These are phyloP conservation scores for Aquilaria yunnanensis DNA, from an alignment of 345 rosid species.

Conservation along the genomic window DNA sequence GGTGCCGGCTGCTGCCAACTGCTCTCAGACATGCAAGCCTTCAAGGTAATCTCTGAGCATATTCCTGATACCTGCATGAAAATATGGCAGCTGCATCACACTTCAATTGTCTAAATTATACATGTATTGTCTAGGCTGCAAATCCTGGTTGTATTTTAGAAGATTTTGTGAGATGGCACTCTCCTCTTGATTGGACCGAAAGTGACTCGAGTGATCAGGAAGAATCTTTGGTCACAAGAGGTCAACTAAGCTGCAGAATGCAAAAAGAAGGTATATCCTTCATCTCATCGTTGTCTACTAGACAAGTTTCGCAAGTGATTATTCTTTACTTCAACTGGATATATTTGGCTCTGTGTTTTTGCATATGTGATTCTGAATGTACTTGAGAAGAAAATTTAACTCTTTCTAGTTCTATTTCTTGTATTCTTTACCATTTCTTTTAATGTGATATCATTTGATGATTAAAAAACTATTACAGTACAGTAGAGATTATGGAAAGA, in stretches of 20 bases:
- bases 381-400: too few species aligned
- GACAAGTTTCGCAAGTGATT: not conserved
- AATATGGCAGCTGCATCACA: not conserved
- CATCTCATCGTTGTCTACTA: conserved; percentile 5
- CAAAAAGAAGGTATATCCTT: conserved; percentile 68
- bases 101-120: not conserved
- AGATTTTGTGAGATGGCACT: conserved; percentile 96
- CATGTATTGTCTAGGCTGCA: conserved; percentile 49
- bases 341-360: not conserved
- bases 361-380: not conserved
- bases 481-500: too few species aligned
- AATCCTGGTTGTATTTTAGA: conserved; percentile 93
- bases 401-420: too few species aligned
- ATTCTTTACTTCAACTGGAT: not conserved
- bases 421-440: too few species aligned
- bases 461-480: too few species aligned
- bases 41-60: conserved; percentile 46
- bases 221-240: conserved; percentile 40
- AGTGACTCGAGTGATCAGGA: conserved; percentile 37
- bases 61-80: not conserved
- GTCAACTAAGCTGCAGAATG: conserved; percentile 84
- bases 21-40: conserved; percentile 95
- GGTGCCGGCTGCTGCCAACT: conserved; percentile 98
- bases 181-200: conserved; percentile 93
- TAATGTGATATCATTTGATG: too few species aligned